Evolutionary conservation across 2,329 filamentous ascomycete genomes (phyloP).

Genomic region (Fusarium equiseti): DNA sequence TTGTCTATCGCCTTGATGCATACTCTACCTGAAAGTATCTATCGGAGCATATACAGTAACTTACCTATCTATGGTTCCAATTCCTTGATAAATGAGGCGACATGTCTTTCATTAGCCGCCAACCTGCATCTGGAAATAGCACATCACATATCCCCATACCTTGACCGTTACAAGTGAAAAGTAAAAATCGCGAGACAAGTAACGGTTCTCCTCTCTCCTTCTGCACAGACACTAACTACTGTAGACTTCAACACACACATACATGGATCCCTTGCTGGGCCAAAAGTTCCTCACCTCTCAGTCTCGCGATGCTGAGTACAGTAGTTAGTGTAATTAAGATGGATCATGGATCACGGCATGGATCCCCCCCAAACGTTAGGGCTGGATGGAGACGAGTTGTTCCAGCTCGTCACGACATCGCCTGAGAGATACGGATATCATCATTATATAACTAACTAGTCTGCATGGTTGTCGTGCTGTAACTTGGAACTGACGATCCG

Average conservation of each 20-base stretch:
- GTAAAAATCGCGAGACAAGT: constrained; percentile 19
- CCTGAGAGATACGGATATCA: constrained; percentile 14
- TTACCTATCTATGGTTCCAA: background rate
- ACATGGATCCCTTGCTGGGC: constrained; percentile 29
- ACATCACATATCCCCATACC: constrained; percentile 13
- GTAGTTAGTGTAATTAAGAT: background rate
- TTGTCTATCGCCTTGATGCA: background rate
- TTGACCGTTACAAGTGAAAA: constrained; percentile 1
- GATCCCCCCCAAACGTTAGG: constrained; percentile 12
- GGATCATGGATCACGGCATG: background rate
- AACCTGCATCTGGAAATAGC: constrained; percentile 11
- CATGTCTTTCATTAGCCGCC: background rate
- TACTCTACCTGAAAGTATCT: background rate
- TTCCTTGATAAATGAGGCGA: constrained; percentile 7
- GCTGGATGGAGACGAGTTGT: constrained; percentile 23
- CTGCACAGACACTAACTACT: constrained; percentile 17
- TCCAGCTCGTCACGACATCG: constrained; percentile 17
- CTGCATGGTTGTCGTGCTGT: constrained; percentile 22
- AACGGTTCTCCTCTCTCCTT: constrained; percentile 14
- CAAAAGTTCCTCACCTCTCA: constrained; percentile 29
- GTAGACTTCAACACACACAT: background rate
- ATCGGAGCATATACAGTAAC: background rate
- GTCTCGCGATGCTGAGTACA: background rate
- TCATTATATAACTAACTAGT: constrained; percentile 17
- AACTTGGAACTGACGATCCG: constrained; percentile 29